Percentiles rank a stretch among this genome's conserved stretches.
These are phyloP conservation scores for Lactarius vividus DNA, from an alignment of 768 basidiomycete species.

Conservation along the genomic window DNA sequence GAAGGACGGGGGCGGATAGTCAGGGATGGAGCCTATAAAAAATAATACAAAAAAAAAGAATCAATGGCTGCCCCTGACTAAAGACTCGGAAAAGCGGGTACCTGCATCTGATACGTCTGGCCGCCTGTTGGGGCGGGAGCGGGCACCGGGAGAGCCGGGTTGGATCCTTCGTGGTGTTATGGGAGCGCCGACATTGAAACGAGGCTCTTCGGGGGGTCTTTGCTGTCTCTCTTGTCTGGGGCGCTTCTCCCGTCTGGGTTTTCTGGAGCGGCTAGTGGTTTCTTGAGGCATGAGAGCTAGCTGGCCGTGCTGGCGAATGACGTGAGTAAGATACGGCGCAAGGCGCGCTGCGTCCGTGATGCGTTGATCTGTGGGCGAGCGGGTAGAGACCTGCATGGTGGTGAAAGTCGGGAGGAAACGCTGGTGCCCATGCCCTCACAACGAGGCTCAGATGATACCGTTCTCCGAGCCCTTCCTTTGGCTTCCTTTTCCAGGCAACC, in stretches of 20 bases:
- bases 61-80: constrained; percentile 1
- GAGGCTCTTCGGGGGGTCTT: constrained; percentile 25
- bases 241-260: constrained; percentile 37
- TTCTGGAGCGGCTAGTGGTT: constrained; percentile 47
- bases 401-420: constrained; percentile 26
- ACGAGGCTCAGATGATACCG: constrained; percentile 25
- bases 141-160: constrained; percentile 25
- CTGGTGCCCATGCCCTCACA: constrained; percentile 28
- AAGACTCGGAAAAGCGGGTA: constrained; percentile 22
- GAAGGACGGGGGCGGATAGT: constrained; percentile 76
- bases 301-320: constrained; percentile 52
- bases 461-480: constrained; percentile 12
- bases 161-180: constrained; percentile 23
- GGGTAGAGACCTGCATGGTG: constrained; percentile 27
- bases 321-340: constrained; percentile 58
- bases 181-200: constrained; percentile 27
- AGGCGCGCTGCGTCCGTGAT: constrained; percentile 32
- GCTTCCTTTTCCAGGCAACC: constrained; percentile 23
- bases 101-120: constrained; percentile 36
- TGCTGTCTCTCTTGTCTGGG: constrained; percentile 19
- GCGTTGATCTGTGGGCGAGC: constrained; percentile 29
- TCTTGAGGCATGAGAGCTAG: constrained; percentile 50
- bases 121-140: constrained; percentile 20
- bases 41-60: not conserved
- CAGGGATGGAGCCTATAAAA: constrained; percentile 39